Percentiles rank a stretch among this genome's conserved stretches.
Evolutionary conservation across 768 basidiomycete species (phyloP).

Genomic region (Pleurotus giganteus): DNA sequence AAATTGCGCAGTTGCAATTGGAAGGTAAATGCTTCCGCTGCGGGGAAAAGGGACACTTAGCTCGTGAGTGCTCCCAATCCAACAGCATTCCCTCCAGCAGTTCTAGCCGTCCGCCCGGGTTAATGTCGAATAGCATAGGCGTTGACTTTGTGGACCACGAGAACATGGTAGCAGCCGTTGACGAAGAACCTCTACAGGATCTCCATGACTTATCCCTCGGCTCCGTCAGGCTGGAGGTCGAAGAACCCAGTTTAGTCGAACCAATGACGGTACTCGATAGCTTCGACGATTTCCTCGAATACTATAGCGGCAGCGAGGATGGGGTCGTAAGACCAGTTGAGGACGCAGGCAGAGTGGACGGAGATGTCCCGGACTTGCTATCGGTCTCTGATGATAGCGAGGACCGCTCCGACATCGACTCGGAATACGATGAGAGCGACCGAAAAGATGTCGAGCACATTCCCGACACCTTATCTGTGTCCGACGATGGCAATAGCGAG

Average conservation of each 20-base stretch:
- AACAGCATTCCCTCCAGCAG: neutral
- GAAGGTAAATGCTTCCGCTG: neutral
- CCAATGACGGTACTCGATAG: neutral
- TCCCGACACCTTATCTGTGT: too few relatives aligned
- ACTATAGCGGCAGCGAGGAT: neutral
- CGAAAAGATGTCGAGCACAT: too few relatives aligned
- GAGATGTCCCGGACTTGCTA: too few relatives aligned
- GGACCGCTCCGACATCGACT: too few relatives aligned
- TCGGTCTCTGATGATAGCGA: neutral
- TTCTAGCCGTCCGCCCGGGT: neutral
- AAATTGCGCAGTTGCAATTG: neutral
- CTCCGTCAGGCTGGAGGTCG: neutral
- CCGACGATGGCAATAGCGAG: too few relatives aligned
- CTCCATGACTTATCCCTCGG: neutral
- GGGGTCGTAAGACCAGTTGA: too few relatives aligned
- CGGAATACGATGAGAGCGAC: too few relatives aligned
- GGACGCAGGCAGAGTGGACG: too few relatives aligned
- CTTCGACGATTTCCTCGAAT: neutral
- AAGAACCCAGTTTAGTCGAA: neutral
- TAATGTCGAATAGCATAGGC: neutral
- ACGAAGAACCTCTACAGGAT: neutral
- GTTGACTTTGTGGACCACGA: neutral
- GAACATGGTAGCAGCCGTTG: neutral
- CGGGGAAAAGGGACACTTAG: neutral
- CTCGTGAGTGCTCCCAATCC: neutral